Conservation (phyloP, 2,329 filamentous ascomycete genomes). For the Calonectria hongkongensis region DNA sequence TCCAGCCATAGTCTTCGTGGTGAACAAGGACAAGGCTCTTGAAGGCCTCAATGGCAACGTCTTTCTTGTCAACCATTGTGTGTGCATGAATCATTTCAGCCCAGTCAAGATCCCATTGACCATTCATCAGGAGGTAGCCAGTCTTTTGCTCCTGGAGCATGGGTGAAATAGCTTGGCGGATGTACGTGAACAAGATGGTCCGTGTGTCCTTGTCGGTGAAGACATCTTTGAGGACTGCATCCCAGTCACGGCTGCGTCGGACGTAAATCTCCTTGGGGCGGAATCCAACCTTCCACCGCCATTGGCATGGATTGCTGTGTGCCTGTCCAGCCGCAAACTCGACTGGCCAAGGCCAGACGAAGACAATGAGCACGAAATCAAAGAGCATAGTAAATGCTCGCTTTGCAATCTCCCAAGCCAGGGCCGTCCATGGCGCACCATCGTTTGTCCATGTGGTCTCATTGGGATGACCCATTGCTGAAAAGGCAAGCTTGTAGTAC, state of each 20-base stretch:
- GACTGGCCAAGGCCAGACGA: slow-evolving; percentile 83
- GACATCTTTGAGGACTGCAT: slow-evolving; percentile 73
- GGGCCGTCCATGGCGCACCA: slow-evolving; percentile 72
- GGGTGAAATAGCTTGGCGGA: slow-evolving; percentile 82
- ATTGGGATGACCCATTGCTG: slow-evolving; percentile 79
- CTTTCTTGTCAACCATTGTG: slow-evolving; percentile 78
- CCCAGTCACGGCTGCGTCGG: slow-evolving; percentile 85
- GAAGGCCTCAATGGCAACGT: slow-evolving; percentile 79
- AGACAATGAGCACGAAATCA: slow-evolving; percentile 81
- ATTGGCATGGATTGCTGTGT: slow-evolving; percentile 78
- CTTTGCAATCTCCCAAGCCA: slow-evolving; percentile 73
- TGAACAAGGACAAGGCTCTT: slow-evolving; percentile 82
- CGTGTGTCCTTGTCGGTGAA: slow-evolving; percentile 70
- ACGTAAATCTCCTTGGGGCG: slow-evolving; percentile 87
- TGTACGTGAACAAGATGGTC: slow-evolving; percentile 75
- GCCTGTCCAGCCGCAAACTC: slow-evolving; percentile 80
- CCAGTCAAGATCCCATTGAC: slow-evolving; percentile 92
- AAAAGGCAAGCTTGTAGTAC: slow-evolving; percentile 81
- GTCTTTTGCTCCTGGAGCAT: slow-evolving; percentile 84
- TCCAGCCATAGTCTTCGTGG: slow-evolving; percentile 81
- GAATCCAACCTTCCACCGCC: slow-evolving; percentile 86
- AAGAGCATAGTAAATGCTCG: slow-evolving; percentile 81
- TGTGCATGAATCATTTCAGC: slow-evolving; percentile 85
- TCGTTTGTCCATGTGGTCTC: slow-evolving; percentile 78
- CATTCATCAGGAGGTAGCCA: slow-evolving; percentile 89